Evolutionary conservation across 371 early-diverging fungal species (phyloP).

Genomic region (Rhizopus sp.): DNA sequence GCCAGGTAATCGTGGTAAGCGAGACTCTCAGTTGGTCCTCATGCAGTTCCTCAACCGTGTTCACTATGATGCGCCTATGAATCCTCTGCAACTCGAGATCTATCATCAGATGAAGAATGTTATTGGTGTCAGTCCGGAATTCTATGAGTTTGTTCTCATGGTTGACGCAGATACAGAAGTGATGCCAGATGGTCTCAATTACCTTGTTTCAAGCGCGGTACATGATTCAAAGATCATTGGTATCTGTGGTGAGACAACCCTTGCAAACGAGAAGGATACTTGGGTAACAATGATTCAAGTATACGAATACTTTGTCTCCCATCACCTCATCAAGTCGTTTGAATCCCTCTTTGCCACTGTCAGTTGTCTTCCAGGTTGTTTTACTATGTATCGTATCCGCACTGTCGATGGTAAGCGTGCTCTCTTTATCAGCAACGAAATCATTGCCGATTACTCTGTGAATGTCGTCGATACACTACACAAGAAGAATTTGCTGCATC

Average conservation of each 20-base stretch:
- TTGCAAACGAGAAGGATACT: constrained; percentile 87
- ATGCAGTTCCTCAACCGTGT: constrained; percentile 98
- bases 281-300: constrained; percentile 99
- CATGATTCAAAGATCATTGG: constrained; percentile 91
- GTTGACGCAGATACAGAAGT: constrained; percentile 98
- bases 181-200: constrained; percentile 81
- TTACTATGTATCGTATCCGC: constrained; percentile 93
- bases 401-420: constrained; percentile 81
- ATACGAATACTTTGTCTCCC: constrained; percentile 99
- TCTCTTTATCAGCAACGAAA: constrained; percentile 82
- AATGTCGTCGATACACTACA: constrained; percentile 97
- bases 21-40: constrained; percentile 98
- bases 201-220: constrained; percentile 82
- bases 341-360: constrained; percentile 99
- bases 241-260: constrained; percentile 90
- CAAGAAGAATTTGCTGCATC: constrained; percentile 84
- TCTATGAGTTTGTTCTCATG: constrained; percentile 92
- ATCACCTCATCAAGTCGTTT: constrained; percentile 97
- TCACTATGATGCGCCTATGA: constrained; percentile 90
- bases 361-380: constrained; percentile 97
- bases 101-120: constrained; percentile 92
- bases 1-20: constrained; percentile 98
- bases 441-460: constrained; percentile 93
- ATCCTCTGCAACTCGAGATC: constrained; percentile 90
- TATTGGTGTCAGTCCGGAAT: constrained; percentile 82